Conservation (phyloP, 78 protist species). For the Tieghemostelium lacteum region DNA sequence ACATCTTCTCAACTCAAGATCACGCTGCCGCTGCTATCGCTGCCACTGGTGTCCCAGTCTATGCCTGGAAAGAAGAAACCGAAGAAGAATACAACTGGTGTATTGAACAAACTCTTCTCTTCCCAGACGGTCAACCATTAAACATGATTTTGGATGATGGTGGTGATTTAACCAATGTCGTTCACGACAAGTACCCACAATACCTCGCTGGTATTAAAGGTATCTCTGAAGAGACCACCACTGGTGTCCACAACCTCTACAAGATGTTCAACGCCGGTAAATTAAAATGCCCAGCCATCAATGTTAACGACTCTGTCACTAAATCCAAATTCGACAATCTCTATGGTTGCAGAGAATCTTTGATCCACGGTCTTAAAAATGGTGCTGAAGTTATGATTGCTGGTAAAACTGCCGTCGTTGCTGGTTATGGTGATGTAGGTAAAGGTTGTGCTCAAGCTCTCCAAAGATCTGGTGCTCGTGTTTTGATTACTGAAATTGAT, state of each 20-base stretch:
- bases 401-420: slow-evolving; percentile 97
- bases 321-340: slow-evolving; percentile 99
- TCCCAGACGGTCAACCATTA: slow-evolving; percentile 83
- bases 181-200: slow-evolving; percentile 95
- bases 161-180: slow-evolving; percentile 98
- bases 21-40: slow-evolving; percentile 99
- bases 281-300: slow-evolving; percentile 99
- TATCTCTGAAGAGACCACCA: slow-evolving; percentile 99
- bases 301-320: slow-evolving; percentile 99
- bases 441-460: slow-evolving; percentile 98
- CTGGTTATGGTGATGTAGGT: slow-evolving; percentile 99
- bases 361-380: slow-evolving; percentile 99
- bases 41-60: slow-evolving; percentile 95
- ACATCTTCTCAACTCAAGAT: slow-evolving; percentile 99
- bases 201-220: slow-evolving; percentile 91
- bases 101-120: slow-evolving; percentile 93
- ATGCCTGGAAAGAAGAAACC: slow-evolving; percentile 99
- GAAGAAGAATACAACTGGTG: slow-evolving; percentile 99
- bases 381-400: slow-evolving; percentile 99
- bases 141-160: slow-evolving; percentile 99
- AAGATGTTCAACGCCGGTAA: slow-evolving; percentile 90
- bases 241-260: slow-evolving; percentile 99
- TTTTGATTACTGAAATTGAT: slow-evolving; percentile 98
- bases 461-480: slow-evolving; percentile 94
- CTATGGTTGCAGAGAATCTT: slow-evolving; percentile 99